Percentiles rank a stretch among this genome's conserved stretches.
Conservation (phyloP, 306 rosid species). For the Gillenia trifoliata region DNA sequence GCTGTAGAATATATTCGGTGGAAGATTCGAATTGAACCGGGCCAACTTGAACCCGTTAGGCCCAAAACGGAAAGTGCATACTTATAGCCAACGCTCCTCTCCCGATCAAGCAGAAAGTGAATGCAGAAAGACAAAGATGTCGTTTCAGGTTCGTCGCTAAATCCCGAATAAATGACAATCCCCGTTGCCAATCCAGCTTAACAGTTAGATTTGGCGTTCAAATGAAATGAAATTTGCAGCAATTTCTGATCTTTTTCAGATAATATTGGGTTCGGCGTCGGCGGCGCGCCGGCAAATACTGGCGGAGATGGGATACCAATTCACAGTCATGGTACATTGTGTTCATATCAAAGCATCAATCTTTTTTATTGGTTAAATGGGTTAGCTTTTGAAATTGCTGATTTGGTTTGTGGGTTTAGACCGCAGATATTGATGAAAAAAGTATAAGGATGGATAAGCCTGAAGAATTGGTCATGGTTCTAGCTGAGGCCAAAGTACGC, state of each 20-base stretch:
- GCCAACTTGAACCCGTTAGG: neutral
- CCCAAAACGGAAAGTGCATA: neutral
- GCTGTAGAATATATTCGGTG: neutral
- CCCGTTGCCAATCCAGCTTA: neutral
- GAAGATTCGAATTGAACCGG: neutral
- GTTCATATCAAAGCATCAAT: neutral
- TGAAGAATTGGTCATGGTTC: slow-evolving; percentile 67
- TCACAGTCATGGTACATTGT: slow-evolving; percentile 55
- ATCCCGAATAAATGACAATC: neutral
- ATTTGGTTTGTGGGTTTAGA: slow-evolving; percentile 35
- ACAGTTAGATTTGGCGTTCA: neutral
- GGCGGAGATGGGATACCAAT: slow-evolving; percentile 78
- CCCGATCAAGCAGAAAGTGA: neutral
- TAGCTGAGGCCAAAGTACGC: slow-evolving; percentile 85
- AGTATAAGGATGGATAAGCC: slow-evolving; percentile 68
- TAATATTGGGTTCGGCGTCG: slow-evolving; percentile 85
- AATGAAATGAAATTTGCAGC: neutral
- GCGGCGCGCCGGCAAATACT: slow-evolving; percentile 76
- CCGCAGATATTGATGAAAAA: slow-evolving; percentile 89
- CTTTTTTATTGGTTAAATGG: slow-evolving; percentile 12
- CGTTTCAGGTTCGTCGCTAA: slow-evolving; percentile 21
- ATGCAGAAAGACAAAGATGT: slow-evolving; percentile 7
- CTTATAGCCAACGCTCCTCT: no score
- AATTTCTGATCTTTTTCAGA: slow-evolving; percentile 26
- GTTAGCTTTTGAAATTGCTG: slow-evolving; percentile 9